These are phyloP conservation scores for Thelonectria blattea DNA, from an alignment of 2,329 filamentous ascomycete genomes.

Conservation along the genomic window DNA sequence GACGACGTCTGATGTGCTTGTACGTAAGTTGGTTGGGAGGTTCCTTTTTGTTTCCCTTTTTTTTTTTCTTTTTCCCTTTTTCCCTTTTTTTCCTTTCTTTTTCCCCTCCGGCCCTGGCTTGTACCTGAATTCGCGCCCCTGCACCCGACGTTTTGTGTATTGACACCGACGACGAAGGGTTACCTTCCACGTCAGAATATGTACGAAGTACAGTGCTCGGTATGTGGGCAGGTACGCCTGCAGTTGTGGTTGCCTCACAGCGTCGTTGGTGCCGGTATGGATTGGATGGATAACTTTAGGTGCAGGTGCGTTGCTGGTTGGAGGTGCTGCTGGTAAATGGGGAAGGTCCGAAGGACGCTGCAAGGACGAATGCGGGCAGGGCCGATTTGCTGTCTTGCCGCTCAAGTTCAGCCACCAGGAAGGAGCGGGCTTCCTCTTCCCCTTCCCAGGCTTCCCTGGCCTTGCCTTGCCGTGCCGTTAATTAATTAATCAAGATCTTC, in stretches of 20 bases:
- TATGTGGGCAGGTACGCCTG: not conserved
- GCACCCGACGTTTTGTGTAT: not conserved
- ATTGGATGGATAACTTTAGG: no score
- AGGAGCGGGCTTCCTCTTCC: not conserved
- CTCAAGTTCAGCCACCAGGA: not conserved
- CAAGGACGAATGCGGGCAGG: not conserved
- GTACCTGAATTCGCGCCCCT: not conserved
- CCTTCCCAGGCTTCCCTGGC: not conserved
- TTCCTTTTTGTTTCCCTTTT: not conserved
- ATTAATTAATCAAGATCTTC: conserved; percentile 1
- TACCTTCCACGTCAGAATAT: not conserved
- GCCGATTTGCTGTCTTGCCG: not conserved
- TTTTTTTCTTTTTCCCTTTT: conserved; percentile 1
- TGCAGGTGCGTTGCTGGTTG: not conserved
- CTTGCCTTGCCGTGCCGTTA: not conserved
- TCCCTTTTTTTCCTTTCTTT: not conserved
- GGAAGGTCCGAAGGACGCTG: not conserved
- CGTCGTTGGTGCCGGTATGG: not conserved
- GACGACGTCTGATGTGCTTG: not conserved
- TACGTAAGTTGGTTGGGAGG: not conserved
- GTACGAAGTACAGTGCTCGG: not conserved
- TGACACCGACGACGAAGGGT: not conserved
- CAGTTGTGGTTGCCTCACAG: not conserved
- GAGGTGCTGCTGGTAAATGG: not conserved
- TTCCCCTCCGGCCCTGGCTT: not conserved